phyloP scores from a whole-genome alignment of 495 filamentous ascomycete species.

The Evernia prunastri region DNA sequence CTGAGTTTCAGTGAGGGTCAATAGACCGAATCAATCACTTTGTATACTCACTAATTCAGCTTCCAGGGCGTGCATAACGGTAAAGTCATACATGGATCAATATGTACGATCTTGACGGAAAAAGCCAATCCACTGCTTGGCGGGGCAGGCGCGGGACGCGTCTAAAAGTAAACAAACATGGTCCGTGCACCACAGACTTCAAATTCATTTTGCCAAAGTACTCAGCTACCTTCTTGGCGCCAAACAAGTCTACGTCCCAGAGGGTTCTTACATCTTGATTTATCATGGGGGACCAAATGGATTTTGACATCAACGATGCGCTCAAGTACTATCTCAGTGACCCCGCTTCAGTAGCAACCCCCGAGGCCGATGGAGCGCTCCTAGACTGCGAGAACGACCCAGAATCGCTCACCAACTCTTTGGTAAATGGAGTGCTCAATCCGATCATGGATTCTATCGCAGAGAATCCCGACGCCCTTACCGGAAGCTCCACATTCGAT shows the following conservation, averaged over 20 bases:
- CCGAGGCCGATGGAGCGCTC: constrained; percentile 77
- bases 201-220: background rate
- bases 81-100: background rate
- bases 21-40: background rate
- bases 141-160: constrained; percentile 22
- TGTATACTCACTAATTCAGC: background rate
- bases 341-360: constrained; percentile 73
- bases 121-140: background rate
- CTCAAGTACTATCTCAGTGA: constrained; percentile 94
- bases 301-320: constrained; percentile 92
- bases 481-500: constrained; percentile 71
- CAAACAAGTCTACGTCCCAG: background rate
- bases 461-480: constrained; percentile 81
- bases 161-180: constrained; percentile 24
- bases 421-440: constrained; percentile 82
- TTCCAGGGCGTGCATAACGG: background rate
- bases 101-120: background rate
- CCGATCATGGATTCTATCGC: constrained; percentile 91
- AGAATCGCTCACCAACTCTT: constrained; percentile 64
- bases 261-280: background rate
- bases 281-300: constrained; percentile 42
- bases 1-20: background rate
- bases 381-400: constrained; percentile 89
- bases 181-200: constrained; percentile 22
- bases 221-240: background rate